Evolutionary conservation across 176 grass and related monocot species (phyloP).

Genomic region (Triticum timopheevii): DNA sequence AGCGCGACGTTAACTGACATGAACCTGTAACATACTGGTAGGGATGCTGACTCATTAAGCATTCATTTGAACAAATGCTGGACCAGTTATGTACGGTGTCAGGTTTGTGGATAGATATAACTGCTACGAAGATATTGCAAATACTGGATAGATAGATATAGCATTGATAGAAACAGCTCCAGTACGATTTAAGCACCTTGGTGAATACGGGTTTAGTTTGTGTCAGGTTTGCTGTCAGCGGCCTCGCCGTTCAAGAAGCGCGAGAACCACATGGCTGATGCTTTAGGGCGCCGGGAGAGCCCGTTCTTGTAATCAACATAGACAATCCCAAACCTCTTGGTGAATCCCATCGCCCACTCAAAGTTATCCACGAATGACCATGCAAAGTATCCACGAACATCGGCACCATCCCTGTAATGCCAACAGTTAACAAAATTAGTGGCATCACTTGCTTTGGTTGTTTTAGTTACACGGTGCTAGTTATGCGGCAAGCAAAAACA

Average conservation of each 20-base stretch:
- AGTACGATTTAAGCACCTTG: background rate
- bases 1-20: background rate
- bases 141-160: background rate
- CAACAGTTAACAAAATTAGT: constrained; percentile 19
- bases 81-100: background rate
- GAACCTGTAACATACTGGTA: background rate
- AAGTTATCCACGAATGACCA: constrained; percentile 97
- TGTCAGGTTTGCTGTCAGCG: background rate
- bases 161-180: background rate
- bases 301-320: constrained; percentile 22
- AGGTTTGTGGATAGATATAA: too few species aligned
- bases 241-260: background rate
- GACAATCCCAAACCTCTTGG: constrained; percentile 58
- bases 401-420: constrained; percentile 61
- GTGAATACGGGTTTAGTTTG: background rate
- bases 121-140: background rate
- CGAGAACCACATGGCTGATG: constrained; percentile 21
- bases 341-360: constrained; percentile 97
- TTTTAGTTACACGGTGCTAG: background rate
- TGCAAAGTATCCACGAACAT: constrained; percentile 87
- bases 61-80: background rate
- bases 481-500: background rate
- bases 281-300: constrained; percentile 3
- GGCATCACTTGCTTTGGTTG: constrained; percentile 16
- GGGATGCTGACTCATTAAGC: background rate